Evolutionary conservation across 2,329 filamentous ascomycete genomes (phyloP).

Genomic region (Aureobasidium mangrovei): DNA sequence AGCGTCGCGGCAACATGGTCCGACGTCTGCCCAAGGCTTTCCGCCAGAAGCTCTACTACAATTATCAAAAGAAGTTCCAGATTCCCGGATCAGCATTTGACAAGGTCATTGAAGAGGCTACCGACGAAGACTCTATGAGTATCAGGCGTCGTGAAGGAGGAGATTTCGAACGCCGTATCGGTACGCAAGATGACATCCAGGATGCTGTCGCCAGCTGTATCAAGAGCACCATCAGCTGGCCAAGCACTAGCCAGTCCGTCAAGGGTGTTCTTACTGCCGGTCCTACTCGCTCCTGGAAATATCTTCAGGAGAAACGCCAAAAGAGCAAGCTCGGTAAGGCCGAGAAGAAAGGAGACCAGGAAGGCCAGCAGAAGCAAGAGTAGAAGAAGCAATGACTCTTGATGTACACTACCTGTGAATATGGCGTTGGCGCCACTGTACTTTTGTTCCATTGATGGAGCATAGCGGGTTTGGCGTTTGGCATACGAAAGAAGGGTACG

Average conservation of each 20-base stretch:
- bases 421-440: background rate
- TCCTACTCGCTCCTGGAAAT: slow-evolving; percentile 58
- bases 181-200: slow-evolving; percentile 60
- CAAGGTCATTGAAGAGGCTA: slow-evolving; percentile 69
- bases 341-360: slow-evolving; percentile 14
- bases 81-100: slow-evolving; percentile 80
- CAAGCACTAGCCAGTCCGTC: slow-evolving; percentile 75
- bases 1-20: slow-evolving; percentile 92
- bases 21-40: slow-evolving; percentile 80
- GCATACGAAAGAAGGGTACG: background rate
- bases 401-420: background rate
- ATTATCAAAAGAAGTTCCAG: slow-evolving; percentile 82
- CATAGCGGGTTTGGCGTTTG: background rate
- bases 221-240: slow-evolving; percentile 83
- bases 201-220: slow-evolving; percentile 67
- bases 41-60: slow-evolving; percentile 82
- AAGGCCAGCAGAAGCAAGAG: slow-evolving; percentile 4
- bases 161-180: slow-evolving; percentile 79
- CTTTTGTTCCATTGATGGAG: background rate
- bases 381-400: background rate
- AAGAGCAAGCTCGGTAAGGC: slow-evolving; percentile 29
- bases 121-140: slow-evolving; percentile 56
- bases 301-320: slow-evolving; percentile 66
- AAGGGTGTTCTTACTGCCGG: slow-evolving; percentile 81
- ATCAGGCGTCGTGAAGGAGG: slow-evolving; percentile 70